These are phyloP conservation scores for Claviceps arundinis DNA, from an alignment of 2,329 filamentous ascomycete species.

Conservation along the genomic window DNA sequence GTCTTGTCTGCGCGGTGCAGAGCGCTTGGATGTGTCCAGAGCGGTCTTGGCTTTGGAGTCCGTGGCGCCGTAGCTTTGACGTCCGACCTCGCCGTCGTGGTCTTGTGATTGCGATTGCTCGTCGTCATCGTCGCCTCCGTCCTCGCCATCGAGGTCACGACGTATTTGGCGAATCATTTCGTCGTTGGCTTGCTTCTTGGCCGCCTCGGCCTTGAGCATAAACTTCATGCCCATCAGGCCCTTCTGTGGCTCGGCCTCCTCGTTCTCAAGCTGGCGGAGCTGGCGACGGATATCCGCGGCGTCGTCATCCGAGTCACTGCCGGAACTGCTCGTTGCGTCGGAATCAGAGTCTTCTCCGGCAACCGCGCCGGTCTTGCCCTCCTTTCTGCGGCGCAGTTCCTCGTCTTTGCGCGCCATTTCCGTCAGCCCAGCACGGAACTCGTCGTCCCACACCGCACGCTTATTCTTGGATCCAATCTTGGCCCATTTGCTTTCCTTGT, in stretches of 20 bases:
- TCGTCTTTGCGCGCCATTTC: conserved; percentile 77
- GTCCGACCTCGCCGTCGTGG: conserved; percentile 42
- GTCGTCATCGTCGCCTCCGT: neutral
- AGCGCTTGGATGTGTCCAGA: conserved; percentile 15
- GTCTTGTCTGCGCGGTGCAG: conserved; percentile 16
- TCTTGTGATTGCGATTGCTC: conserved; percentile 24
- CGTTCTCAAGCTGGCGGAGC: conserved; percentile 28
- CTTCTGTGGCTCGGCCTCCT: conserved; percentile 43
- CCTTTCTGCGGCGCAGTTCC: conserved; percentile 66
- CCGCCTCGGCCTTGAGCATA: conserved; percentile 79
- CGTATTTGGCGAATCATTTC: conserved; percentile 57
- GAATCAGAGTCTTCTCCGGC: conserved; percentile 32
- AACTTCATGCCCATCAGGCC: conserved; percentile 79
- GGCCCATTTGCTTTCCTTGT: conserved; percentile 84
- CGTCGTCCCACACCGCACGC: conserved; percentile 76
- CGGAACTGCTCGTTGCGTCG: conserved; percentile 41
- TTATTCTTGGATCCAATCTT: conserved; percentile 71
- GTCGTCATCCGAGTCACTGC: conserved; percentile 31
- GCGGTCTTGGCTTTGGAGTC: conserved; percentile 11
- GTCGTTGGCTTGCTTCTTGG: conserved; percentile 67
- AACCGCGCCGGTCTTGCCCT: conserved; percentile 45
- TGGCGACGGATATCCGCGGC: conserved; percentile 37
- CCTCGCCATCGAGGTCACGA: conserved; percentile 51
- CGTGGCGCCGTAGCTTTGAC: conserved; percentile 51
- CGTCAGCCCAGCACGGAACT: conserved; percentile 61